Base-by-base conservation (phyloP, 805 yeast genomes). In the Naumovozyma castellii region DNA sequence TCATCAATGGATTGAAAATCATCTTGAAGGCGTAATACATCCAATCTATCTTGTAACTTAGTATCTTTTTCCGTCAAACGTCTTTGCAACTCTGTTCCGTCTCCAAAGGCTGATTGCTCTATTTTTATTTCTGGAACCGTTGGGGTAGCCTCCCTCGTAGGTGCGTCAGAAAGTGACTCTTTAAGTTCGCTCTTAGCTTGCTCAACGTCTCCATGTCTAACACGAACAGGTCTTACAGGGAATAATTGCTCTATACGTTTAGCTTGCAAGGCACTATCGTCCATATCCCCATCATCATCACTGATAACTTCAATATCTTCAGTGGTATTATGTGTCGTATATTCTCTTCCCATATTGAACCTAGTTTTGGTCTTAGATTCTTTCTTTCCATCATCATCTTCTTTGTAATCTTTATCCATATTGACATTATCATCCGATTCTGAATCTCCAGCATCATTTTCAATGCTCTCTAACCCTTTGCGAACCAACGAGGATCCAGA, bases 151-250 rank as follows among this genome's bases (percentile, higher is more conserved):
- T 57, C 62, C 25, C 58, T 46, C 4, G 61, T 50, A 8, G 51
- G 37, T 10, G 43, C 41, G 14, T 43, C 52, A 5, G 55, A 48
- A 14, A 58, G 44, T 3, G 61, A 43, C 22, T 53, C 60, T 31
- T 61, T 57, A 2, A 58, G 45, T 5, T 45, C 59, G 18, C 44
- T 49, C 41, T 67, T 65, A 16, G 64, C 56, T 1, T 56, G 43
- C 3, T 57, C 63, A 13, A 64, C 54, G n/a, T 61, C 71, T 29
- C 60, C 64, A 39, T 66, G 70, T 25, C 67, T 70, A 9, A 66
- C 62, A 59, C 86, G 69, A 8, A 67, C 67, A 1, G 90, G 84
- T 49, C 87, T 71, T 3, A 82, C 79, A 0, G 90, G 90, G 65
- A 82, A 80, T 25, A 80, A 57, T 15, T 53, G 53, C 27, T 56